A percentile compares a stretch with the other conserved stretches of the same genome.
These are phyloP conservation scores for Curvularia sp. DNA, from an alignment of 2,329 filamentous ascomycete genomes.

Conservation along the genomic window DNA sequence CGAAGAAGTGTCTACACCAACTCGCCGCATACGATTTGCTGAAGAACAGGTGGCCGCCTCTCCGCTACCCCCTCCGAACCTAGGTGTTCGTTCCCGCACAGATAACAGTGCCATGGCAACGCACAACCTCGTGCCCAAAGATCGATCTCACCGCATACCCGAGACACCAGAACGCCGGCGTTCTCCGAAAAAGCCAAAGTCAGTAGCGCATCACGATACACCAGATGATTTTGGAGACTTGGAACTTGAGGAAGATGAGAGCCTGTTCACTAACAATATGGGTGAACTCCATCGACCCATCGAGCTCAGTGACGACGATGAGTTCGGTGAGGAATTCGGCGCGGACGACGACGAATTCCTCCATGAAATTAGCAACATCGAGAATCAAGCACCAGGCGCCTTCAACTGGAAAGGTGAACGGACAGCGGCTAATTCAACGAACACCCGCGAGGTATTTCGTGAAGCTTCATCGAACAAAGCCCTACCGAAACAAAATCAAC, in stretches of 20 bases:
- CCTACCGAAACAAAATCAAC: conserved; percentile 26
- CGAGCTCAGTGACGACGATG: conserved; percentile 21
- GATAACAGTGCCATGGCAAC: conserved; percentile 1
- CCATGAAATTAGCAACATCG: conserved; percentile 54
- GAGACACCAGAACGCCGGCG: conserved; percentile 35
- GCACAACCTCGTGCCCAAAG: conserved; percentile 12
- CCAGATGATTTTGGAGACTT: conserved; percentile 36
- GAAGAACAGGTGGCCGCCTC: conserved; percentile 26
- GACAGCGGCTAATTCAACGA: conserved; percentile 22
- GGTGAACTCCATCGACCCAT: conserved; percentile 19
- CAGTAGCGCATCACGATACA: conserved; percentile 9
- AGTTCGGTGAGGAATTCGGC: conserved; percentile 40
- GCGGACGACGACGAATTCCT: conserved; percentile 47
- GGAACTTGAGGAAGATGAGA: conserved; percentile 37
- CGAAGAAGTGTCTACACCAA: conserved; percentile 40
- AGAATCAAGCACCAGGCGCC: conserved; percentile 44
- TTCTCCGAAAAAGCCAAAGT: conserved; percentile 19
- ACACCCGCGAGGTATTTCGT: conserved; percentile 38
- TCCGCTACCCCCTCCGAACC: conserved; percentile 21
- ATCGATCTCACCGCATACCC: conserved; percentile 29
- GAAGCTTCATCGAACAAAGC: conserved; percentile 40
- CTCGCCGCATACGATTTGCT: conserved; percentile 38
- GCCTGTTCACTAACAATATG: conserved; percentile 23
- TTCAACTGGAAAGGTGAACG: conserved; percentile 44
- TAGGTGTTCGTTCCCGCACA: conserved; percentile 6